A percentile compares a stretch with the other conserved stretches of the same genome.
phyloP scores from a whole-genome alignment of 2,329 filamentous ascomycete genomes.

The Colletotrichum horii region DNA sequence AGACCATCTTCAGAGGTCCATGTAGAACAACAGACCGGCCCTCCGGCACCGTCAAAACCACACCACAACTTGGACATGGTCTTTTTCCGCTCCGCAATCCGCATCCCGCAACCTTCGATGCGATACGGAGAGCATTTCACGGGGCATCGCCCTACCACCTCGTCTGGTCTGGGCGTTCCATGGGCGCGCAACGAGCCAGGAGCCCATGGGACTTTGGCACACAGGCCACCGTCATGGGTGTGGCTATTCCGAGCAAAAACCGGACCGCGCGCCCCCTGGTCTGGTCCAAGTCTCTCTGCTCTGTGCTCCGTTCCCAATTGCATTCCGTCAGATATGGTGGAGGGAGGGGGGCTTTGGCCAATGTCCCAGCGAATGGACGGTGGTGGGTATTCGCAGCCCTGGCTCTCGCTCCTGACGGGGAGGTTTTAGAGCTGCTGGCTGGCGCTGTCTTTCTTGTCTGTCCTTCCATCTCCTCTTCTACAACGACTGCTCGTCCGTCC shows the following conservation, averaged over 20 bases:
- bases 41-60: neutral
- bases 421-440: neutral
- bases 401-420: neutral
- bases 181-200: neutral
- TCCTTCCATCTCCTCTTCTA: neutral
- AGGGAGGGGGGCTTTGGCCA: neutral
- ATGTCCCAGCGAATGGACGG: neutral
- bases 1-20: neutral
- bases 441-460: neutral
- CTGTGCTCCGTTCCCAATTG: neutral
- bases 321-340: neutral
- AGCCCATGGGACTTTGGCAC: neutral
- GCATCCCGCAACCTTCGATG: neutral
- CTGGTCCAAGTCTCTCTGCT: neutral
- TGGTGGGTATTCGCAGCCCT: neutral
- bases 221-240: neutral
- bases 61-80: neutral
- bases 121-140: neutral
- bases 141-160: neutral
- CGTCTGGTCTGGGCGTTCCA: neutral
- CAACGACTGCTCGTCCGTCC: neutral
- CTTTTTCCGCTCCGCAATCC: neutral
- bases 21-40: neutral
- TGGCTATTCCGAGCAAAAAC: conserved; percentile 11
- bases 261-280: neutral